Base-by-base conservation (phyloP, 2,329 filamentous ascomycete species). In the Trichoderma sp. region DNA sequence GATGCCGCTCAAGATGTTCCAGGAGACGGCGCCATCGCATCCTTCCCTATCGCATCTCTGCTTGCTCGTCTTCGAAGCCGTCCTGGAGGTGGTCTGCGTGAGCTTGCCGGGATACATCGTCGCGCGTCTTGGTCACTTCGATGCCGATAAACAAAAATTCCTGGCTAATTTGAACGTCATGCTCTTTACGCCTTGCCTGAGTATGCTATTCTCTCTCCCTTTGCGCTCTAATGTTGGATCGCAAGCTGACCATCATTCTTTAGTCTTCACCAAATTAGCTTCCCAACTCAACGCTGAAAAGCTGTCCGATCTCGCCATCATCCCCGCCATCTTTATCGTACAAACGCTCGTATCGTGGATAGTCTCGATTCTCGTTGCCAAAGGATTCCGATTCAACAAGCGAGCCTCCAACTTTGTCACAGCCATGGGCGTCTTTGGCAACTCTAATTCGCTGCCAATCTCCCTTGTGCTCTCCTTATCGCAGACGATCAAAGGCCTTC, bases 361-460 rank as follows among this genome's bases (percentile, higher is more conserved):
- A 3, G 94, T 95, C 72, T 92, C 95, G 3, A 85, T 91, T 9
- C 80, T 89, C 14, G 90, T 98, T 73, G 91, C 94, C 21, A 93
- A 90, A 84, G 86, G 91, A 66, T 97, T 95, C 83, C 88, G 94
- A 18, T 95, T 99, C 85, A 91, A 91, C 80, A 95, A 93, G 83
- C 91, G 96, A 77, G 94, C 95, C 59, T 91, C 93, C 78, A 99
- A 99, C 85, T 99, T 99, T 81, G 93, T 99, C 59, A 94, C 95
- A 38, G 97, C 97, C 71, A 99, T 99, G 97, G 95, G 94, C 50
- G 90, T 98, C 66, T 99, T 99, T 83, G 97, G 96, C 80, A 99
- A 99, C 84, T 98, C 96, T 41, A 99, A 99, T 85, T 98, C 97
- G 21, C 89, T 99, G 24, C 97, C 97, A 0, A 98, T 99, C 77